A percentile compares a stretch with the other conserved stretches of the same genome.
Evolutionary conservation across 1,284 basidiomycete genomes (phyloP).

Genomic region (Ceratobasidium sp.): DNA sequence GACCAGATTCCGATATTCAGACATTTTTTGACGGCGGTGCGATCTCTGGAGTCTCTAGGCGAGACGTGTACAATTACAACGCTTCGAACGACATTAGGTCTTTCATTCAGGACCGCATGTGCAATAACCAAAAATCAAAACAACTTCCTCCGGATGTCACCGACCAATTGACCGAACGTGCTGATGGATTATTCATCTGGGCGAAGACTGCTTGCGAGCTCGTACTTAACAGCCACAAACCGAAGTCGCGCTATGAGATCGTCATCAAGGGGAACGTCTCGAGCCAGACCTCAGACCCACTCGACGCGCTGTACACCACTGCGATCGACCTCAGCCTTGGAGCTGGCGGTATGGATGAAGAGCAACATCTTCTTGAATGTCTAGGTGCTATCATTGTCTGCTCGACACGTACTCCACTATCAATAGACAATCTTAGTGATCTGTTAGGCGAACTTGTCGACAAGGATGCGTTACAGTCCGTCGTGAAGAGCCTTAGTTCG

Average conservation of each 20-base stretch:
- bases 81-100: neutral
- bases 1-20: slow-evolving; percentile 22
- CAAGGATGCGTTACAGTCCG: neutral
- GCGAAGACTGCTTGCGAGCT: slow-evolving; percentile 18
- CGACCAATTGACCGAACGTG: slow-evolving; percentile 2
- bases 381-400: neutral
- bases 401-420: slow-evolving; percentile 7
- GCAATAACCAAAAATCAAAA: no score
- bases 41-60: neutral
- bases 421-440: neutral
- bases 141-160: neutral
- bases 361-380: neutral
- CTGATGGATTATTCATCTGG: slow-evolving; percentile 36
- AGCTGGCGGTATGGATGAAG: neutral
- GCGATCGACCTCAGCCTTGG: slow-evolving; percentile 6
- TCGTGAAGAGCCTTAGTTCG: slow-evolving; percentile 19
- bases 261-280: neutral
- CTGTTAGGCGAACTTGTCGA: neutral
- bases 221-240: slow-evolving; percentile 4
- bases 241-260: neutral
- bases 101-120: neutral
- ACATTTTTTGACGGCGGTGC: neutral
- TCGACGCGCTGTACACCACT: neutral
- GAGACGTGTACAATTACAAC: neutral
- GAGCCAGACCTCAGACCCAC: neutral